These are phyloP conservation scores for Aspergillus puulaauensis DNA, from an alignment of 2,329 filamentous ascomycete species.

Conservation along the genomic window DNA sequence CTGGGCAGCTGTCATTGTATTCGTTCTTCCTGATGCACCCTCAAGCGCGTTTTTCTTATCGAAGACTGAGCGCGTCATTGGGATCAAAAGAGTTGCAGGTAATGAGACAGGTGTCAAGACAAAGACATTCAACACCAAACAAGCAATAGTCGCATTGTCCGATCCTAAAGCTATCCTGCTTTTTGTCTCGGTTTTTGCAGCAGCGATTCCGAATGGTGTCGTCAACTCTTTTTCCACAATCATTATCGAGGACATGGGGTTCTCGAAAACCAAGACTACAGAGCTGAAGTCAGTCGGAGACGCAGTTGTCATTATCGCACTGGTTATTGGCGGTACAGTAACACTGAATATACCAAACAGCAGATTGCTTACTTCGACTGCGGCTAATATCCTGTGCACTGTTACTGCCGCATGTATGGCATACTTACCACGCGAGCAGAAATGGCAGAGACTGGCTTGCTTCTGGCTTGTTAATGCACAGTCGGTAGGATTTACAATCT, in stretches of 20 bases:
- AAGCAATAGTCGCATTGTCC: neutral
- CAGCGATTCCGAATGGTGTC: slow-evolving; percentile 34
- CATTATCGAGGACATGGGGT: slow-evolving; percentile 36
- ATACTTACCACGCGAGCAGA: slow-evolving; percentile 32
- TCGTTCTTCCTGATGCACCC: slow-evolving; percentile 4
- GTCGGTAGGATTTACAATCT: slow-evolving; percentile 38
- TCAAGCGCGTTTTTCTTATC: slow-evolving; percentile 9
- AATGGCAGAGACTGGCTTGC: slow-evolving; percentile 35
- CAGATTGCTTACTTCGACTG: slow-evolving; percentile 29
- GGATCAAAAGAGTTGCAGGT: slow-evolving; percentile 3
- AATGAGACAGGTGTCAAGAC: slow-evolving; percentile 11
- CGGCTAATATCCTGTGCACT: slow-evolving; percentile 37
- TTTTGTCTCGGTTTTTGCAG: slow-evolving; percentile 20
- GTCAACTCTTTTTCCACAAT: slow-evolving; percentile 39
- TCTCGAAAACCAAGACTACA: slow-evolving; percentile 34
- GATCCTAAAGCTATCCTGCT: slow-evolving; percentile 15
- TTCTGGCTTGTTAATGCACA: slow-evolving; percentile 43
- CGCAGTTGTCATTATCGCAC: neutral
- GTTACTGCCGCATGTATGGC: slow-evolving; percentile 35
- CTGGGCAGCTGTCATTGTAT: slow-evolving; percentile 11
- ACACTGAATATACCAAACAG: neutral
- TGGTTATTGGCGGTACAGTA: neutral
- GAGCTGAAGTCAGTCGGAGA: neutral
- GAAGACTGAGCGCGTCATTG: slow-evolving; percentile 7
- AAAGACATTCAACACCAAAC: slow-evolving; percentile 2